A percentile compares a stretch with the other conserved stretches of the same genome.
phyloP scores from a whole-genome alignment of 2,329 filamentous ascomycete species.

The Onygena corvina region DNA sequence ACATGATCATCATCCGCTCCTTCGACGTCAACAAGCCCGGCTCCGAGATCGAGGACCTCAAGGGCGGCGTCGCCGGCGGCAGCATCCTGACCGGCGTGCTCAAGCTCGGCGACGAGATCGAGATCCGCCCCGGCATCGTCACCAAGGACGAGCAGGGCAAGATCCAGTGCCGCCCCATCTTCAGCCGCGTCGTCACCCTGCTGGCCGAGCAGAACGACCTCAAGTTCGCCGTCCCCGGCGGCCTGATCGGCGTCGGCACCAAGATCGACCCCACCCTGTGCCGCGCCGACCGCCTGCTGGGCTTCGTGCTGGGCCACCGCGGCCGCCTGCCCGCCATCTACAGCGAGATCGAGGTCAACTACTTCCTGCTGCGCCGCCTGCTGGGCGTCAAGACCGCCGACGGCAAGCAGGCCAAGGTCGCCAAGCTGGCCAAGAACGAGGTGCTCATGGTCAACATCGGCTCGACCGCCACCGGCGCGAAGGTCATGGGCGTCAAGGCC shows the following conservation, averaged over 20 bases:
- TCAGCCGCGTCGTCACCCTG: constrained; percentile 84
- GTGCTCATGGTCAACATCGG: constrained; percentile 99
- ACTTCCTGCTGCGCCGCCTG: constrained; percentile 88
- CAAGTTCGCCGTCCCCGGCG: constrained; percentile 95
- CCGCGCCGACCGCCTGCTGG: constrained; percentile 96
- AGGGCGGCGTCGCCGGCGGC: constrained; percentile 96
- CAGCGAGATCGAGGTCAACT: constrained; percentile 97
- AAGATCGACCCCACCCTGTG: constrained; percentile 95
- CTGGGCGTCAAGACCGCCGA: constrained; percentile 96
- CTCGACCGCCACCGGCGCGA: constrained; percentile 91
- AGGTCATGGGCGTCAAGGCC: constrained; percentile 92
- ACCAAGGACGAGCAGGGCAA: constrained; percentile 86
- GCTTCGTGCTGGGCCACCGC: constrained; percentile 91
- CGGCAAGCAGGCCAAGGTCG: constrained; percentile 98
- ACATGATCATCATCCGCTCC: constrained; percentile 98
- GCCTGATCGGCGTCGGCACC: constrained; percentile 95
- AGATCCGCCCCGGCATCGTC: constrained; percentile 97
- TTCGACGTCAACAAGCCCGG: constrained; percentile 99
- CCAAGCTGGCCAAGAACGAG: constrained; percentile 95
- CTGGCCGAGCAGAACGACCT: constrained; percentile 98
- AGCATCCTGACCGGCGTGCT: constrained; percentile 92
- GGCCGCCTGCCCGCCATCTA: constrained; percentile 93
- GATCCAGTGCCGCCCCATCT: constrained; percentile 94
- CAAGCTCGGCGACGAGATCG: constrained; percentile 94
- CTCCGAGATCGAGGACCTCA: constrained; percentile 94